Percentiles rank a stretch among this genome's conserved stretches.
Conservation (phyloP, 169 alveolate genomes). For the Plasmodium ovale region DNA sequence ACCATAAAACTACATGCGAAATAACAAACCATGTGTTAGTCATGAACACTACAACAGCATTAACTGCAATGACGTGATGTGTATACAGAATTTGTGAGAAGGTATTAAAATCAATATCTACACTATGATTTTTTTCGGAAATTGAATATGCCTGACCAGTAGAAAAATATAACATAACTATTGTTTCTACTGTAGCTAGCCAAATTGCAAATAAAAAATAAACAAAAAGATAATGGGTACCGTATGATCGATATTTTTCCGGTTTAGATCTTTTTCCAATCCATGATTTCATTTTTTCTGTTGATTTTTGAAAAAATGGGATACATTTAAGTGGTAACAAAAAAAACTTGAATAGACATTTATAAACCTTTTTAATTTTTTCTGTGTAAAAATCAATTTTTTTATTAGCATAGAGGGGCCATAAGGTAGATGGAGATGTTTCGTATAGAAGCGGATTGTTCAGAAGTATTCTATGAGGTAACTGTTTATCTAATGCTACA, state of each 20-base stretch:
- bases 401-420: constrained; percentile 75
- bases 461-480: constrained; percentile 83
- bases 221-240: constrained; percentile 78
- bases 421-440: constrained; percentile 80
- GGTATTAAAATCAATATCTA: constrained; percentile 77
- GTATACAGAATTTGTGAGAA: constrained; percentile 83
- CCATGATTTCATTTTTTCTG: constrained; percentile 68
- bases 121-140: constrained; percentile 30
- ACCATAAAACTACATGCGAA: constrained; percentile 72
- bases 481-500: constrained; percentile 85
- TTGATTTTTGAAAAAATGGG: constrained; percentile 40
- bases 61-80: constrained; percentile 81
- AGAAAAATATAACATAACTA: constrained; percentile 74
- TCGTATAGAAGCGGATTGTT: constrained; percentile 84
- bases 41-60: constrained; percentile 79
- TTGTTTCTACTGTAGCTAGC: constrained; percentile 81
- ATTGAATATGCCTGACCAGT: constrained; percentile 74
- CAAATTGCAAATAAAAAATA: constrained; percentile 83
- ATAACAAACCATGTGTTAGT: constrained; percentile 82
- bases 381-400: constrained; percentile 29
- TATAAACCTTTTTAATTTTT: constrained; percentile 57
- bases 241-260: constrained; percentile 77
- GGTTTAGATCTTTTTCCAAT: constrained; percentile 77
- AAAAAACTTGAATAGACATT: not conserved
- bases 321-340: constrained; percentile 44